Conservation (phyloP, 768 basidiomycete genomes). For the Leccinum broughii region DNA sequence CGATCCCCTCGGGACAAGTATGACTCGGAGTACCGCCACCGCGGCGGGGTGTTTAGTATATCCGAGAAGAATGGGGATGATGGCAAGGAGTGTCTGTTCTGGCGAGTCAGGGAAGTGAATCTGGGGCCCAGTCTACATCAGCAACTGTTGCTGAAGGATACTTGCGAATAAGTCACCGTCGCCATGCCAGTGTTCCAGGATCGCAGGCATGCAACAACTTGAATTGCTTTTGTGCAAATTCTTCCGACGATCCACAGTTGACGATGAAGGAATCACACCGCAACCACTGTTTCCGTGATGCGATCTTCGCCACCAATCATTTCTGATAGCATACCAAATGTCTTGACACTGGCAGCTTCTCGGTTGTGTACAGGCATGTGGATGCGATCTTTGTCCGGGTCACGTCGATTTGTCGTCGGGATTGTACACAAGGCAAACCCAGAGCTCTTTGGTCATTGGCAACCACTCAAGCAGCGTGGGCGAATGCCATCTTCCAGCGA, state of each 20-base stretch:
- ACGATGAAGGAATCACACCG: conserved; percentile 11
- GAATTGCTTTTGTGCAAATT: conserved; percentile 2
- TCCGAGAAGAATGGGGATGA: conserved; percentile 13
- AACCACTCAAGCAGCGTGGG: not conserved
- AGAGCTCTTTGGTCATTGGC: conserved; percentile 40
- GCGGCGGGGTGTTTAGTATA: not conserved
- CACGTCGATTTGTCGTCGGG: conserved; percentile 58
- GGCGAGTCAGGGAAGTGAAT: conserved; percentile 16
- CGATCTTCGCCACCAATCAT: conserved; percentile 1
- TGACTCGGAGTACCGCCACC: conserved; percentile 7
- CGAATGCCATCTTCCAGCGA: not conserved
- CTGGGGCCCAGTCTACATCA: not conserved
- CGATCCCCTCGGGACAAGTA: conserved; percentile 7
- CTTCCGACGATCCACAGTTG: conserved; percentile 11
- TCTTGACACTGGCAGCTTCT: conserved; percentile 36
- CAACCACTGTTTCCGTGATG: conserved; percentile 2
- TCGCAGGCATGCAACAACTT: not conserved
- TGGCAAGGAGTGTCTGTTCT: conserved; percentile 3
- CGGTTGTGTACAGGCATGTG: conserved; percentile 55
- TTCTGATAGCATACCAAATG: conserved; percentile 27
- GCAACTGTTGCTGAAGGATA: not conserved
- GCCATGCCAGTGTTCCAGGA: conserved; percentile 5
- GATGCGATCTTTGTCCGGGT: conserved; percentile 44
- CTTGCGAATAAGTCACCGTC: conserved; percentile 11
- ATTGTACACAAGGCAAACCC: conserved; percentile 52